Conservation (phyloP, 2,329 filamentous ascomycete genomes). For the Periconia macrospinosa region DNA sequence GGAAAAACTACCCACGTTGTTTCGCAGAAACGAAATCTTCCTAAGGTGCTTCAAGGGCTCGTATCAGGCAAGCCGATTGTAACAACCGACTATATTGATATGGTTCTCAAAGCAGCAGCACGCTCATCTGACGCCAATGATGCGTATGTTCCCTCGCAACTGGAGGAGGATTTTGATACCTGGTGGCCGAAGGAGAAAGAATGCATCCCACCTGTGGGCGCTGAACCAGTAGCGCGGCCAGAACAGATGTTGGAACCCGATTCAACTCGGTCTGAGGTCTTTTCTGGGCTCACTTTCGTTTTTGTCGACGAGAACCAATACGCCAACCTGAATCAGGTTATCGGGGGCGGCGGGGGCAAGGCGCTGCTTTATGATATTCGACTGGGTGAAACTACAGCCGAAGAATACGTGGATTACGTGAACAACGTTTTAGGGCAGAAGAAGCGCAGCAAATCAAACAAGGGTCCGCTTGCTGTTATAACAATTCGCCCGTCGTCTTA, state of each 20-base stretch:
- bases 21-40: slow-evolving; percentile 84
- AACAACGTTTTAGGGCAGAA: slow-evolving; percentile 75
- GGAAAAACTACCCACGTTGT: slow-evolving; percentile 83
- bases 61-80: slow-evolving; percentile 82
- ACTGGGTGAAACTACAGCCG: slow-evolving; percentile 65
- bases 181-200: slow-evolving; percentile 76
- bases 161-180: slow-evolving; percentile 79
- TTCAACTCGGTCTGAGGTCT: slow-evolving; percentile 66
- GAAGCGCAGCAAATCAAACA: slow-evolving; percentile 64
- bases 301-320: slow-evolving; percentile 79
- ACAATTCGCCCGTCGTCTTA: slow-evolving; percentile 64
- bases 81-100: slow-evolving; percentile 70
- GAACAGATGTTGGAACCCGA: slow-evolving; percentile 74
- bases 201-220: slow-evolving; percentile 73
- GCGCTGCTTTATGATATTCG: slow-evolving; percentile 67
- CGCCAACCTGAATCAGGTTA: slow-evolving; percentile 71
- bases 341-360: slow-evolving; percentile 82
- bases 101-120: slow-evolving; percentile 64
- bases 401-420: slow-evolving; percentile 79
- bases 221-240: slow-evolving; percentile 72
- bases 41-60: slow-evolving; percentile 83
- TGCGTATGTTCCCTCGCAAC: slow-evolving; percentile 55
- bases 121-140: slow-evolving; percentile 38
- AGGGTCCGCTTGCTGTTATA: slow-evolving; percentile 71
- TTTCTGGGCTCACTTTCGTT: slow-evolving; percentile 85